Base-by-base conservation (phyloP, 2,329 filamentous ascomycete genomes). In the Alternaria alternata region DNA sequence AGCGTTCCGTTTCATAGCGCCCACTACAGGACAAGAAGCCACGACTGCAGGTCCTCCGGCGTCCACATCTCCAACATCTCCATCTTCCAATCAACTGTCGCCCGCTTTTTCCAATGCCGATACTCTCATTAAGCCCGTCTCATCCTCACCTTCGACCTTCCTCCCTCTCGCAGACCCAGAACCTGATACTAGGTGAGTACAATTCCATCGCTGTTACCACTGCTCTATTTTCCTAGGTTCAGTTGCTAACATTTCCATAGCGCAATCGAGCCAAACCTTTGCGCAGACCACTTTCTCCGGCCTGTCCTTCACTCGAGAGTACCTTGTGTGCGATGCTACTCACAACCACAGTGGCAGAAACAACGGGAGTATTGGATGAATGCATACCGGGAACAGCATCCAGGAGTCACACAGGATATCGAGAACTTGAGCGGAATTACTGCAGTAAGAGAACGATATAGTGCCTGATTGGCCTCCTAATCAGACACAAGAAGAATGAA, bases 251-350 rank as follows among this genome's bases (percentile, higher is more conserved):
- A 34, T n/a, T 2, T n/a, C 4, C 28, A n/a, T 26, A 51, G 30
- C 14, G 3, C 38, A 14, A 11, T 38, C 2, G 52, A 59, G 20
- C 63, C 62, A 1, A 68, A 65, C 3, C 64, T 65, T 48, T 75
- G 72, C 54, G 7, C 44, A 7, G 66, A 68, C 51, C 63, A 65
- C 55, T 69, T 73, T 43, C 62, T 64, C n/a, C 66, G 51, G 39
- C 51, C 65, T 24, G 51, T 69, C 1, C 59, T 65, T 3, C 36
- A 28, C 5, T 67, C 65, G 28, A 47, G 46, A 14, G 63, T 62
- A 34, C 74, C 75, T 5, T 77, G 75, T 34, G 28, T 66, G 18
- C 48, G 54, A 7, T 77, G 74, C 57, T 76, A 74, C 34, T 39
- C 67, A 49, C 30, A 59, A 32, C 64, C 65, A 0, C 43, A 66